Base-by-base conservation (phyloP, 805 yeast genomes). In the Ascoidea asiatica region DNA sequence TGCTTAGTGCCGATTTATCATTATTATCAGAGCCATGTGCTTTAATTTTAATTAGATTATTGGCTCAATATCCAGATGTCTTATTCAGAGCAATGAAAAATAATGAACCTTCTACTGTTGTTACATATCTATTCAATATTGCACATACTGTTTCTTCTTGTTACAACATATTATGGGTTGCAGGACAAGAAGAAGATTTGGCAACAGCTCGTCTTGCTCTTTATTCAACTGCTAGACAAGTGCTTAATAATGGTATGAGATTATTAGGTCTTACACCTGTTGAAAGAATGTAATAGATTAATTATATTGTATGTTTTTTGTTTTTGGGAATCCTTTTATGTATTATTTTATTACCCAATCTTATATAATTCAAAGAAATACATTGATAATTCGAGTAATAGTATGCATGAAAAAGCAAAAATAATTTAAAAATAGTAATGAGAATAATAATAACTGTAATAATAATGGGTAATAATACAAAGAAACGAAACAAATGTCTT, bases 211-310 rank as follows among this genome's bases (percentile, higher is more conserved):
- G 97, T 66, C 71, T 90, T 64, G 96, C 97, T 3, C 73, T 92
- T 52, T 92, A 89, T 63, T 71, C 81, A 44, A 72, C 95, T 51
- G 95, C 96, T 43, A 79, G 89, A 66, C 94, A 83, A 66, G 94
- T 87, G 11, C 70, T 92, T 54, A 70, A 70, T 66, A 89, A 88
- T 58, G 99, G 97, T 69, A 79, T 92, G 88, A 69, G 69, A 40
- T 68, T 92, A 58, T 69, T 92, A 57, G 96, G 97, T 46, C 73
- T 92, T 60, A 88, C 97, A 40, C 97, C 99, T n/a, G 97, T 92
- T 50, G 95, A 90, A 56, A 81, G 97, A 76, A 90, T 90, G 97
- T 90, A 71, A 66, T 11, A 29, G n/a, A n/a, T n/a, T n/a, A n/a
- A n/a, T n/a, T n/a, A n/a, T n/a, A n/a, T n/a, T n/a, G n/a, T n/a